Evolutionary conservation across 768 basidiomycete genomes (phyloP), one percentile per base, ranked within the genome.

Genomic region (Jaapia argillacea): DNA sequence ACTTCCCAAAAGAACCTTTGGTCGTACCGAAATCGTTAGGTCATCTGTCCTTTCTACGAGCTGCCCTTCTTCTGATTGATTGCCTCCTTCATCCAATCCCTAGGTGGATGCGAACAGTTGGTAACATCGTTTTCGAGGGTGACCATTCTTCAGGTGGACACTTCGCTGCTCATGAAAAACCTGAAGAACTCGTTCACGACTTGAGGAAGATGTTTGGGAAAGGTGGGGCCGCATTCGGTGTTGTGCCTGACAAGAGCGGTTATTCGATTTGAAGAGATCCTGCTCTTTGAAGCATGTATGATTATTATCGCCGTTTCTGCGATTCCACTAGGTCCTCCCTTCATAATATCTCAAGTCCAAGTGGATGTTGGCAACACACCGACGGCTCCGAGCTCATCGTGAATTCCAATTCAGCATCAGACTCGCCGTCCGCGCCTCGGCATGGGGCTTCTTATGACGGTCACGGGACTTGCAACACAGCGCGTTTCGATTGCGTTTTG

Each of bases 1-100:
- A 58, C 46, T 79, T 80, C 49, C 77, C 77, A 1, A 67, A 66
- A 36, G 77, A 79, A 38, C 2, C 74, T 0, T 22, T 52, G 1
- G 54, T 54, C 13, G n/a, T 62, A 0, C 67, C 69, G 2, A 54
- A 52, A 42, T 60, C 60, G 71, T 72, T 49, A 51, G 69, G 63
- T 12, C 24, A 20, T 33, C n/a, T 33, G 7, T 23, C 10, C 28
- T 33, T 33, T 16, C 16, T 16, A 33, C 28, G 16, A 10, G 10
- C 16, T 52, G 12, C 5, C 18, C 7, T 22, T 24, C 18, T n/a
- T 20, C 37, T 10, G 3, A 13, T 18, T 18, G n/a, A 16, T 16
- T 33, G 10, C 10, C 16, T 10, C 28, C 10, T 33, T 10, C 16
- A 10, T 33, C 16, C 10, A 33, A 10, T 16, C 16, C 10, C 10